Evolutionary conservation across 257 asterid species (phyloP).

Genomic region (Linderniella brevidens): DNA sequence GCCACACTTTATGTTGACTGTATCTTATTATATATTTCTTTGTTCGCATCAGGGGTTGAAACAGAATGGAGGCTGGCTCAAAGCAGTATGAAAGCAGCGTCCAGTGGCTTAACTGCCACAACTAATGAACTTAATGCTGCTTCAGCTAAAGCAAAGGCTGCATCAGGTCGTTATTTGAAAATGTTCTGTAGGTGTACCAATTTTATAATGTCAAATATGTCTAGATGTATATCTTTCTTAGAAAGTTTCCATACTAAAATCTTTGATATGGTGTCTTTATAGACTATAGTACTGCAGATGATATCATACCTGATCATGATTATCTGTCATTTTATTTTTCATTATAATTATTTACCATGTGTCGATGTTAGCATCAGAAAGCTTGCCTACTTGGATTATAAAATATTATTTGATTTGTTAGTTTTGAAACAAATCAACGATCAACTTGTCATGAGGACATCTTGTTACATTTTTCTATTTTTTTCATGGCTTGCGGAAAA

Average conservation of each 20-base stretch:
- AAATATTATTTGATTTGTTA: too few relatives aligned
- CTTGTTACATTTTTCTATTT: too few relatives aligned
- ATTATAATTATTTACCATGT: too few relatives aligned
- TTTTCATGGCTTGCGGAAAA: too few relatives aligned
- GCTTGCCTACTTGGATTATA: too few relatives aligned
- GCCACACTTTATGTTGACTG: not conserved
- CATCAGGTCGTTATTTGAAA: conserved; percentile 50
- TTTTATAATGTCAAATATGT: not conserved
- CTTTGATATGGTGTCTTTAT: not conserved
- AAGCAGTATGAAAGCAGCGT: conserved; percentile 87
- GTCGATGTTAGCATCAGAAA: too few relatives aligned
- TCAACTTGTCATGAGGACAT: too few relatives aligned
- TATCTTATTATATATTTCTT: conserved; percentile 3
- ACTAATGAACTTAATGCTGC: conserved; percentile 69
- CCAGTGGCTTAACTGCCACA: conserved; percentile 63
- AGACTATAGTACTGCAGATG: not conserved
- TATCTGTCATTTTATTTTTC: not conserved
- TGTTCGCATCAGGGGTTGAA: conserved; percentile 64
- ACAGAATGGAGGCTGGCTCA: conserved; percentile 91
- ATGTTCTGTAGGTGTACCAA: conserved; percentile 6
- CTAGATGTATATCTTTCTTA: conserved; percentile 4
- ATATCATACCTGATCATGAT: not conserved
- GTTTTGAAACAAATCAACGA: too few relatives aligned
- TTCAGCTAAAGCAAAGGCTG: conserved; percentile 58
- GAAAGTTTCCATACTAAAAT: conserved; percentile 9